These are phyloP conservation scores for Microthyrium microscopicum DNA, from an alignment of 2,329 filamentous ascomycete genomes.

Conservation along the genomic window DNA sequence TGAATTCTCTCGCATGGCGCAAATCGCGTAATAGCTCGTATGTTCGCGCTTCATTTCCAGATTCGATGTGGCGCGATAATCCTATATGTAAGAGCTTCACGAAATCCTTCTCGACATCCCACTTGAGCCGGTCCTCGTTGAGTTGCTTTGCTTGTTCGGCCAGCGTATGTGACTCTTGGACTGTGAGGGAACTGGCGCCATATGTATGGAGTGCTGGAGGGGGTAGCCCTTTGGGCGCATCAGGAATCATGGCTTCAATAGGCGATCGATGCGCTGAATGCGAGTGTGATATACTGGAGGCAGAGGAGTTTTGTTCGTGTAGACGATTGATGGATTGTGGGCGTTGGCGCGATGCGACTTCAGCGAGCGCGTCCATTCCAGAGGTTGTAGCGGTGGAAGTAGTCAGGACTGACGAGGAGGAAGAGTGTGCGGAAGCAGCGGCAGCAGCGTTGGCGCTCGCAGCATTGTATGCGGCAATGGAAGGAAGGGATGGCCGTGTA, in stretches of 20 bases:
- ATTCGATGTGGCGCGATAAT: conserved; percentile 24
- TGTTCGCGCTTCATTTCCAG: conserved; percentile 19
- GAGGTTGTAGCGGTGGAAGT: background rate
- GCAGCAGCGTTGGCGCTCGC: conserved; percentile 7
- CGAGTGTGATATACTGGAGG: conserved; percentile 18
- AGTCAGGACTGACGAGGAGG: conserved; percentile 3
- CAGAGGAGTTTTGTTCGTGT: conserved; percentile 10
- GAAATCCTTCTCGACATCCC: conserved; percentile 29
- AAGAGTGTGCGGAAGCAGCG: background rate
- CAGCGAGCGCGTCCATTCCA: background rate
- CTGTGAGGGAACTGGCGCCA: conserved; percentile 27
- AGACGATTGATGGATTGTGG: too few relatives aligned
- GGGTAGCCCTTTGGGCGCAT: conserved; percentile 22
- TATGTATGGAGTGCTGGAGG: conserved; percentile 26
- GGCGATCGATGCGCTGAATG: conserved; percentile 26
- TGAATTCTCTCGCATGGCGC: conserved; percentile 36
- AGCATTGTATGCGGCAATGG: conserved; percentile 7
- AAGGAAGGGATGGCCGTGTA: conserved; percentile 7
- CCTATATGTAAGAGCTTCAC: conserved; percentile 32
- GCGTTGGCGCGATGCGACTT: too few relatives aligned
- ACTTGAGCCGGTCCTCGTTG: conserved; percentile 31
- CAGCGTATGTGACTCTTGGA: conserved; percentile 26
- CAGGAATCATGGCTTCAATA: conserved; percentile 30
- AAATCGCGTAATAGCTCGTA: conserved; percentile 30
- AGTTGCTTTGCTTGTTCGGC: conserved; percentile 26